Evolutionary conservation across 371 early-diverging fungal genomes (phyloP), one percentile per base, ranked within the genome.

Genomic region (Lichtheimia ornata): DNA sequence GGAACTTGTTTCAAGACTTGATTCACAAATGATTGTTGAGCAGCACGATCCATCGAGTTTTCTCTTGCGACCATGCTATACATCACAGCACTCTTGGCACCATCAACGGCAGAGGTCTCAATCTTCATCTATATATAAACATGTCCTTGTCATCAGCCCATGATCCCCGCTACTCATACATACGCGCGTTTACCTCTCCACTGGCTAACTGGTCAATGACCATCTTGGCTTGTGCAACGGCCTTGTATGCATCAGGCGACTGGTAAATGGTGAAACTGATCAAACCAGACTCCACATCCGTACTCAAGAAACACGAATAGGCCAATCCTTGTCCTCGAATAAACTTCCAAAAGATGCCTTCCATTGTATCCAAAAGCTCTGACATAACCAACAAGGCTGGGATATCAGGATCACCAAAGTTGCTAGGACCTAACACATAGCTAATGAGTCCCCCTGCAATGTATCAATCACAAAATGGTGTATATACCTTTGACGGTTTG

Each of bases 241-340:
- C 89, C 41, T 83, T 76, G 63, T 79, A 77, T 0, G 83, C 81
- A 65, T 89, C 76, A 11, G 88, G 86, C 0, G 86, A 83, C 12
- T 78, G 72, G 61, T 81, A 89, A 35, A 87, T 78, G 1, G 67
- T 71, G 66, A 87, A 86, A 4, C 69, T 69, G n/a, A 88, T 60
- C 58, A 81, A 67, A 3, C 85, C 84, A 28, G 79, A 50, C 50
- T 87, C 85, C 11, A 81, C 66, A 58, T 80, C 76, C 15, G 78
- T 71, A 28, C 66, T 69, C 56, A 89, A 64, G 54, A 63, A 74
- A 53, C 81, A 81, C 13, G 85, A 79, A 64, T 89, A 89, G 4
- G 88, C 89, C 14, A 87, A 69, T 2, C 89, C 89, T 55, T 82
- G 81, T 22, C 89, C 89, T 55, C 89, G 89, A 50, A 89, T 84